Percentiles rank a stretch among this genome's conserved stretches.
phyloP scores from a whole-genome alignment of 768 basidiomycete species.

The Serpula lacrymans region DNA sequence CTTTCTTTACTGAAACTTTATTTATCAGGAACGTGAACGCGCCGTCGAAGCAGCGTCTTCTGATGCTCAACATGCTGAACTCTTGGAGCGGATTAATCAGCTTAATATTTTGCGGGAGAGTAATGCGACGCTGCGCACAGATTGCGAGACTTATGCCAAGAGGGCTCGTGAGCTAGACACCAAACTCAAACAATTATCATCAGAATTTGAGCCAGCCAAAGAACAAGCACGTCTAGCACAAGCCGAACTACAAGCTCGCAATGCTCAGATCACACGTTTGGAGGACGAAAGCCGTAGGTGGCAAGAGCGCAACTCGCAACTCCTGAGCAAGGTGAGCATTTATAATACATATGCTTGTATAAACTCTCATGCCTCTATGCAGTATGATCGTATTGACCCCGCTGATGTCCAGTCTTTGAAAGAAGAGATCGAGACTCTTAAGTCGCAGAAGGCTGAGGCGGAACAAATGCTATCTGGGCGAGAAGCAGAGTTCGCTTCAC shows the following conservation, averaged over 20 bases:
- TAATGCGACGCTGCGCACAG: constrained; percentile 79
- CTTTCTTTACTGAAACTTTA: constrained; percentile 3
- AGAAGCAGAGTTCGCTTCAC: constrained; percentile 25
- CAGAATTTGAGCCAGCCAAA: constrained; percentile 71
- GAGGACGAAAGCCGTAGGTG: constrained; percentile 77
- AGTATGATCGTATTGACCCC: constrained; percentile 90
- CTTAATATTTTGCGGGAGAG: constrained; percentile 84
- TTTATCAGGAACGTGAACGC: constrained; percentile 70
- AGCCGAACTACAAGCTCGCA: constrained; percentile 74
- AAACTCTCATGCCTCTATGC: neutral
- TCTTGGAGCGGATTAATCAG: constrained; percentile 84
- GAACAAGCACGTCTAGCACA: constrained; percentile 62
- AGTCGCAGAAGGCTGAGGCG: constrained; percentile 37
- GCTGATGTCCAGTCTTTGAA: constrained; percentile 77
- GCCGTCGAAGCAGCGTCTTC: constrained; percentile 69
- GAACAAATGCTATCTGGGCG: constrained; percentile 27
- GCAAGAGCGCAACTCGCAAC: constrained; percentile 80
- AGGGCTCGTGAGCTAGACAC: constrained; percentile 64
- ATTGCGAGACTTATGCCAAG: constrained; percentile 68
- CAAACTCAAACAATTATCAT: constrained; percentile 53
- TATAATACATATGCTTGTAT: neutral
- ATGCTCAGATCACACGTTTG: constrained; percentile 61
- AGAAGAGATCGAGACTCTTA: constrained; percentile 61
- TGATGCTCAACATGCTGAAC: constrained; percentile 76
- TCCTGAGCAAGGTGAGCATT: constrained; percentile 68